These are phyloP conservation scores for Achaetomiella virescens DNA, from an alignment of 495 filamentous ascomycete species.

Conservation along the genomic window DNA sequence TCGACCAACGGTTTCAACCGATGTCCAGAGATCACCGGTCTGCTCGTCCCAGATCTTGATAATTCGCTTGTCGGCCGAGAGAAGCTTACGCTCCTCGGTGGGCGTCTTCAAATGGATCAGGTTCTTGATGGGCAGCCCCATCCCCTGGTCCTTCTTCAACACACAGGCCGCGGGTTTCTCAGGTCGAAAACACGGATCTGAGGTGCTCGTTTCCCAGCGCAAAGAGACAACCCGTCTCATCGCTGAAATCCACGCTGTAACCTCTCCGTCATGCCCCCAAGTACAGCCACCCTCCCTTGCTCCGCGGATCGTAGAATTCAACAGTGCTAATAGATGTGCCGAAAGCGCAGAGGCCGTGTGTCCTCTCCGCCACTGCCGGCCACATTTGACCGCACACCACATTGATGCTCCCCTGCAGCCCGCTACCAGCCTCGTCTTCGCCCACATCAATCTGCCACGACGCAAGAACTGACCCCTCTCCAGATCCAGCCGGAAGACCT, in stretches of 20 bases:
- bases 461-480: conserved; percentile 81
- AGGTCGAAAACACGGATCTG: conserved; percentile 92
- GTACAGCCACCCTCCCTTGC: conserved; percentile 70
- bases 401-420: conserved; percentile 76
- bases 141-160: conserved; percentile 90
- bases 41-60: conserved; percentile 93
- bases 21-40: conserved; percentile 82
- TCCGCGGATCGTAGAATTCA: conserved; percentile 90
- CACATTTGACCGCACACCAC: conserved; percentile 80
- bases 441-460: conserved; percentile 72
- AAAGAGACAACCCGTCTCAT: conserved; percentile 76
- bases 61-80: conserved; percentile 88
- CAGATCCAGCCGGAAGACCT: conserved; percentile 88
- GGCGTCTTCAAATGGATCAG: conserved; percentile 78
- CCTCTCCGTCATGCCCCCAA: conserved; percentile 62
- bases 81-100: conserved; percentile 75
- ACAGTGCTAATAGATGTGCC: conserved; percentile 94
- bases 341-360: conserved; percentile 87
- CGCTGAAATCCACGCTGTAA: conserved; percentile 86
- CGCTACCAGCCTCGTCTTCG: conserved; percentile 63
- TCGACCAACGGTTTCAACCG: conserved; percentile 92
- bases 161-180: conserved; percentile 77
- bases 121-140: conserved; percentile 87
- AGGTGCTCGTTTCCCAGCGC: conserved; percentile 78
- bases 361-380: conserved; percentile 83